A percentile compares a stretch with the other conserved stretches of the same genome.
Evolutionary conservation across 257 asterid genomes (phyloP).

Genomic region (Solanum sitiens): DNA sequence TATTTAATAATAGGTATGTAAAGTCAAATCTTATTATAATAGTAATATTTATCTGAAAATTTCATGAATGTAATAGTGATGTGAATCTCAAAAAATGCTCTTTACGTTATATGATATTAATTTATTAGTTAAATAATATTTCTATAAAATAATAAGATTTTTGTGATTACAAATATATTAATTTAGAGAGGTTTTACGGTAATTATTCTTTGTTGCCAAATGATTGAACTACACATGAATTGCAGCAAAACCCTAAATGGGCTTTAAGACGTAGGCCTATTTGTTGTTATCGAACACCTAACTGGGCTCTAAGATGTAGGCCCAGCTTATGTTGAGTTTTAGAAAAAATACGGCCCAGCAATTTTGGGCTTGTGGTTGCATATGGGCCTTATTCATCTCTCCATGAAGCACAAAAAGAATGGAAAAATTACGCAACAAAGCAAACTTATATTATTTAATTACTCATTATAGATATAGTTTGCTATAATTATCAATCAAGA

Average conservation of each 20-base stretch:
- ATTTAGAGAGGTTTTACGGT: not conserved
- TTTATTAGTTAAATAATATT: no score
- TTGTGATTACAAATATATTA: no score
- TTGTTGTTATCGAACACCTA: not conserved
- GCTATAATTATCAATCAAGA: no score
- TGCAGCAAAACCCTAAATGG: not conserved
- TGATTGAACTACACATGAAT: not conserved
- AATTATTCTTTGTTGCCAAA: not conserved
- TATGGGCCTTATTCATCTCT: not conserved
- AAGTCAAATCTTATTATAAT: not conserved
- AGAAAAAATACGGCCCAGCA: not conserved
- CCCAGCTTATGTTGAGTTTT: not conserved
- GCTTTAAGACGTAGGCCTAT: not conserved
- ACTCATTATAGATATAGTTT: no score
- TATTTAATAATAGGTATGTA: not conserved
- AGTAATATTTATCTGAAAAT: not conserved
- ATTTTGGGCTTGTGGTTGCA: not conserved
- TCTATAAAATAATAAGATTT: no score
- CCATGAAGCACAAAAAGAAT: not conserved
- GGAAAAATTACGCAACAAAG: no score
- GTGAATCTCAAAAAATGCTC: not conserved
- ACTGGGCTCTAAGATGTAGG: not conserved
- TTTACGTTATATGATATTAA: no score
- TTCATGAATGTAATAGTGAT: not conserved
- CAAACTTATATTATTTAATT: no score